These are phyloP conservation scores for Apiospora sp. DNA, from an alignment of 2,329 filamentous ascomycete genomes.

Conservation along the genomic window DNA sequence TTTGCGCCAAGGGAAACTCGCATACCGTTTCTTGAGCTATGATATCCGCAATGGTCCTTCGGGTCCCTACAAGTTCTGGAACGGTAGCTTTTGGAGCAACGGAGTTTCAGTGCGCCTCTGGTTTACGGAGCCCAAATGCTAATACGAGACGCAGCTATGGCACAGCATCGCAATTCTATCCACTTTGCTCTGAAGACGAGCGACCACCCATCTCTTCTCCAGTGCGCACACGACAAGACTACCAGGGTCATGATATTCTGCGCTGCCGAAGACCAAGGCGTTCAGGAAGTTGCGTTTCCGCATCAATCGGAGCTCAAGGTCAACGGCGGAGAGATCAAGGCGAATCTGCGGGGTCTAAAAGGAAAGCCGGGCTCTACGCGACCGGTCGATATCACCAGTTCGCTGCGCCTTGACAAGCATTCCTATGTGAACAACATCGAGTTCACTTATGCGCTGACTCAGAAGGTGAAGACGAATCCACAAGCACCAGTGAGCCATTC, in stretches of 20 bases:
- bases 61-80: background rate
- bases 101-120: background rate
- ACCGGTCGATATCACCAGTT: constrained; percentile 87
- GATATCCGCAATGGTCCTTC: background rate
- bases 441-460: constrained; percentile 91
- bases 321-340: constrained; percentile 86
- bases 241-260: constrained; percentile 86
- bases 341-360: constrained; percentile 93
- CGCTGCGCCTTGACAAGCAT: constrained; percentile 71
- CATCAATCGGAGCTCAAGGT: constrained; percentile 92
- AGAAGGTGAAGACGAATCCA: constrained; percentile 67
- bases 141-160: constrained; percentile 57
- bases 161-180: constrained; percentile 59
- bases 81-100: background rate
- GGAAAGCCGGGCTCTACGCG: constrained; percentile 95
- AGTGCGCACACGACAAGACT: constrained; percentile 66
- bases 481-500: constrained; percentile 42
- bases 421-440: constrained; percentile 79
- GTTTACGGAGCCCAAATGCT: constrained; percentile 19
- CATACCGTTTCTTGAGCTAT: background rate
- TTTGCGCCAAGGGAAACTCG: background rate
- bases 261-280: constrained; percentile 67
- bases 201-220: constrained; percentile 59
- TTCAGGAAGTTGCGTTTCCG: constrained; percentile 86
- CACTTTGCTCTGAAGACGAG: constrained; percentile 55